Percentiles rank a stretch among this genome's conserved stretches.
These are phyloP conservation scores for Cyberlindnera subsufficiens DNA, from an alignment of 805 yeast genomes.

Conservation along the genomic window DNA sequence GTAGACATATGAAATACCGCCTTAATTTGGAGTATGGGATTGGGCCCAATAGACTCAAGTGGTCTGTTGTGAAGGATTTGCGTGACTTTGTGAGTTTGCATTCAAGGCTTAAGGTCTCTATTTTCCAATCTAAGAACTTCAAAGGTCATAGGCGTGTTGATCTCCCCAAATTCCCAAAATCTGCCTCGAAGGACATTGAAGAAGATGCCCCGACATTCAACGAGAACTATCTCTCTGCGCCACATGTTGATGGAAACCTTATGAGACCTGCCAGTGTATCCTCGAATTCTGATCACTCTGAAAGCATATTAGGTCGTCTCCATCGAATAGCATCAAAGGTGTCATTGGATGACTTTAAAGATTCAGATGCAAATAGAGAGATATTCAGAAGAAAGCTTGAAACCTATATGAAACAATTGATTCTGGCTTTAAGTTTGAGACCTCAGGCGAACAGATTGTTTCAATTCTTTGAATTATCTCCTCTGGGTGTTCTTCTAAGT, in stretches of 20 bases:
- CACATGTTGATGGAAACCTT: background rate
- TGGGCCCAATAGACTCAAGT: constrained; percentile 68
- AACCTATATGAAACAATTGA: constrained; percentile 58
- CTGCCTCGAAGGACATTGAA: constrained; percentile 3
- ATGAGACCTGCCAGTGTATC: background rate
- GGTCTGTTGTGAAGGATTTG: constrained; percentile 72
- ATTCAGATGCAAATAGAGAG: constrained; percentile 2
- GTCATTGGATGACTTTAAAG: constrained; percentile 1
- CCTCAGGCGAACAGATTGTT: constrained; percentile 81
- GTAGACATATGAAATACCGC: constrained; percentile 38
- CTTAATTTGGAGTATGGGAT: constrained; percentile 89
- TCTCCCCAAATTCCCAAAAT: constrained; percentile 33
- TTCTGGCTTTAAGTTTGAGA: constrained; percentile 53
- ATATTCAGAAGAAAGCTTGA: constrained; percentile 42
- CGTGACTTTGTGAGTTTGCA: constrained; percentile 72
- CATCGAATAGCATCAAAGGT: constrained; percentile 15
- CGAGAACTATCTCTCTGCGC: constrained; percentile 19
- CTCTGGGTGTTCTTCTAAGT: constrained; percentile 75
- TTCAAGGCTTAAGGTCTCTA: constrained; percentile 52
- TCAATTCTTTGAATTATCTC: constrained; percentile 86
- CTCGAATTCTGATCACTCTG: constrained; percentile 3
- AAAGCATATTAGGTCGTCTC: constrained; percentile 13
- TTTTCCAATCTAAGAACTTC: constrained; percentile 31
- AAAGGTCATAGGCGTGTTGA: constrained; percentile 23
- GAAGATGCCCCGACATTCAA: constrained; percentile 14